Evolutionary conservation across 768 basidiomycete species (phyloP).

Genomic region (Scleroderma citrinum): DNA sequence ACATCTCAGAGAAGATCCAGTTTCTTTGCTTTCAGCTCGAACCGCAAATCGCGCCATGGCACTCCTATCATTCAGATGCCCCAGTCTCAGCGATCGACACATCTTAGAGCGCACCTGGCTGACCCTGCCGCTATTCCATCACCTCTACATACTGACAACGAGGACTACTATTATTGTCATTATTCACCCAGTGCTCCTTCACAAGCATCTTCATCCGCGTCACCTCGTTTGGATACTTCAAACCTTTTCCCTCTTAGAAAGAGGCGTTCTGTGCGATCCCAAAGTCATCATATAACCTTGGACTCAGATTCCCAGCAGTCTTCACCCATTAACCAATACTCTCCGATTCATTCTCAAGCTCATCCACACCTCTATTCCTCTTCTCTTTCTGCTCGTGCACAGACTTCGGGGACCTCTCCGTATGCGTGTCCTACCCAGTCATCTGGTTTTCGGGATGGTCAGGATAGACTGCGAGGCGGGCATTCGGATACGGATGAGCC

Average conservation of each 20-base stretch:
- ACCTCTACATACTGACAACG: slow-evolving; percentile 27
- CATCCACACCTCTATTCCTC: slow-evolving; percentile 52
- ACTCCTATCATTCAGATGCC: slow-evolving; percentile 14
- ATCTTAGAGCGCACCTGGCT: slow-evolving; percentile 8
- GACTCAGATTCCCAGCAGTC: slow-evolving; percentile 15
- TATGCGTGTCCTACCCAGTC: slow-evolving; percentile 1
- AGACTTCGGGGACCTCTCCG: slow-evolving; percentile 6
- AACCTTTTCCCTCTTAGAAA: slow-evolving; percentile 10
- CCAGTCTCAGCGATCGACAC: slow-evolving; percentile 7
- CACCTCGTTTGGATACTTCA: slow-evolving; percentile 10
- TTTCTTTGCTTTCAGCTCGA: slow-evolving; percentile 27
- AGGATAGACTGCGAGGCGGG: slow-evolving; percentile 10
- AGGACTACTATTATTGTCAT: slow-evolving; percentile 49
- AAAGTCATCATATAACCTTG: slow-evolving; percentile 7
- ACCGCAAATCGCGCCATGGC: slow-evolving; percentile 15
- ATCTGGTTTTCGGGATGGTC: slow-evolving; percentile 20
- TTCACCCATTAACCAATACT: slow-evolving; percentile 8
- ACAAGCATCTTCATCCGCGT: slow-evolving; percentile 8
- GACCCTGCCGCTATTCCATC: slow-evolving; percentile 12
- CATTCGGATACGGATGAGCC: slow-evolving; percentile 3
- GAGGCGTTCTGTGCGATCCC: slow-evolving; percentile 14
- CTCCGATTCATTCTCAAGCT: slow-evolving; percentile 21
- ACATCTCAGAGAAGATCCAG: slow-evolving; percentile 31
- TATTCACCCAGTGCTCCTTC: slow-evolving; percentile 35
- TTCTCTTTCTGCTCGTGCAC: slow-evolving; percentile 5